Percentiles rank a stretch among this genome's conserved stretches.
These are phyloP conservation scores for Talaromyces stipitatus DNA, from an alignment of 495 filamentous ascomycete genomes.

Conservation along the genomic window DNA sequence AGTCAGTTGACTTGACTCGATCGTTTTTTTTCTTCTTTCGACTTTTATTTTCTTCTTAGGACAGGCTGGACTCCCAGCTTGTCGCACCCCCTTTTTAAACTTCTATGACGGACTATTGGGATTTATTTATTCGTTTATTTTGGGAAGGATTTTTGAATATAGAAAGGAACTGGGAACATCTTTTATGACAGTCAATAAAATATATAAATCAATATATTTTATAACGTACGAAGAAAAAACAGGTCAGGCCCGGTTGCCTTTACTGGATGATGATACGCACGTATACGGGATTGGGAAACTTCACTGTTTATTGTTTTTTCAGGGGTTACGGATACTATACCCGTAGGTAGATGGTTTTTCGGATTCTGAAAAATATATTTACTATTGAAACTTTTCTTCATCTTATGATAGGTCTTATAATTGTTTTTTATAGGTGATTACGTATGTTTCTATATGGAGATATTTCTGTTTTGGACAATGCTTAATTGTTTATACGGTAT, in stretches of 20 bases:
- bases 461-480: background rate
- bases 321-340: background rate
- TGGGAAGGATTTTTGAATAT: background rate
- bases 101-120: background rate
- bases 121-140: background rate
- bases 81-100: background rate
- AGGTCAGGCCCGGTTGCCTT: constrained; percentile 3
- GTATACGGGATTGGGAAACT: background rate
- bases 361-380: background rate
- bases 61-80: background rate
- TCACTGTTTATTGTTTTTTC: background rate
- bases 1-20: background rate
- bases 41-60: background rate
- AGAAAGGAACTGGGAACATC: background rate
- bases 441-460: background rate
- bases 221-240: background rate
- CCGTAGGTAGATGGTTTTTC: background rate
- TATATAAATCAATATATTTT: background rate
- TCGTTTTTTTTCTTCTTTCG: background rate
- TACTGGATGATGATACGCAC: constrained; percentile 2
- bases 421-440: background rate
- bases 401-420: no score
- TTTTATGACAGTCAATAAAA: background rate
- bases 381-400: background rate
- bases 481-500: no score